Base-by-base conservation (phyloP, 2,329 filamentous ascomycete species). In the Epichloe brachyelytri region DNA sequence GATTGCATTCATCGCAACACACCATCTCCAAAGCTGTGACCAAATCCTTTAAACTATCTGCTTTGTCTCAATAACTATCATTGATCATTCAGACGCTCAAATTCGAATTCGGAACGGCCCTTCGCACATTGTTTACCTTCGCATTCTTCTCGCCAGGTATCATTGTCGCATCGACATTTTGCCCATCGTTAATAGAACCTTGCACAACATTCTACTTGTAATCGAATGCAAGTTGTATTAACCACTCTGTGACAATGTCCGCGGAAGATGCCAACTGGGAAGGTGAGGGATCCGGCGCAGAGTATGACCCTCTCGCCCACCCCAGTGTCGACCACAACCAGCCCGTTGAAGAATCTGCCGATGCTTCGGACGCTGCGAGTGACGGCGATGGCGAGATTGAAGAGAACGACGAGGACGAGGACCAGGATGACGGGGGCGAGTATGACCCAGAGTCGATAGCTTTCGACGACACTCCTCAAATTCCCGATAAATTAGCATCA, bases 381-480 rank as follows among this genome's bases (percentile, higher is more conserved):
- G 75, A 78, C 62, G 60, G 64, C 58, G 68, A 66, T 62, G 66
- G 69, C 60, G 69, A 71, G 65, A 71, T 68, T 57, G 66, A 65
- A 59, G 76, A 77, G 57, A 76, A 78, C 63, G 66, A 70, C 61
- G 70, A 73, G 65, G 73, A 70, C 57, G 69, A 73, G 64, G 73
- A 69, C 57, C 66, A 65, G 59, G 76, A 78, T 57, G 77, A 78
- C 63, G 73, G 70, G 53, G 75, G 68, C 57, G 77, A 79, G 59
- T 80, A 80, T 69, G 76, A 79, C 56, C 76, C 77, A 53, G 76
- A 78, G 61, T 78, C 76, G 51, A 69, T 79, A 61, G 68, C 70
- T 50, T 65, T 74, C 55, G 64, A 65, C 26, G 57, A 70, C 65
- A 51, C 67, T 58, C 54, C 65, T 62, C 58, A 76, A 70, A 62